Base-by-base conservation (phyloP, 805 yeast genomes). In the Candida ascalaphidarum region DNA sequence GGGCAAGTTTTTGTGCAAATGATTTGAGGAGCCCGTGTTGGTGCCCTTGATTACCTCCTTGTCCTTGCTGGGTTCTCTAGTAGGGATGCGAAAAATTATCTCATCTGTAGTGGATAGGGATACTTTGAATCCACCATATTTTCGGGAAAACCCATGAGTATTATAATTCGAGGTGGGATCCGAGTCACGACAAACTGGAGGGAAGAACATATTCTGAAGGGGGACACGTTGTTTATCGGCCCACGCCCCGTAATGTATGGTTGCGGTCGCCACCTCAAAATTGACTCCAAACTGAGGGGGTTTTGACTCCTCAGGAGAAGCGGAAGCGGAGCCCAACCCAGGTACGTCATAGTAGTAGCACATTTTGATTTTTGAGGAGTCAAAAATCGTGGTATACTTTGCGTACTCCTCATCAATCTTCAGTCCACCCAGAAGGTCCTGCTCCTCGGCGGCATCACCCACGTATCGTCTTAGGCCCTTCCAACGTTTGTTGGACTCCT, bases 221-320 rank as follows among this genome's bases (percentile, higher is more conserved):
- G 76, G 69, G 2, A 63, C 64, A 11, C 95, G 51, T 50, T 92
- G 94, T 21, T 89, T 73, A 34, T 92, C 94, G 0, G 96, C 82
- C 96, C 96, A 89, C 0, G 98, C 95, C 0, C 98, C 98, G 46
- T 84, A 88, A 40, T 79, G 79, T 1, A 85, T 55, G 0, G 82
- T 76, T 0, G 85, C 75, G 30, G 71, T 68, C 2, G 69, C 62
- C 2, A 84, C 37, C 10, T 61, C 62, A 7, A 88, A 28, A 29
- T 79, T 79, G 6, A 79, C 40, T 1, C 88, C 88, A 46, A 48
- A 54, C 23, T 52, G 53, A 0, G 68, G 68, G 45, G 50, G 23
- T 23, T 27, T 1, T 5, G 25, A 12, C 8, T 15, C 16, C 11
- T 25, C 26, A 8, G 22, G 80, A 77, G 3, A 72, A 77, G 2